These are phyloP conservation scores for Aurifilum marmelostoma DNA, from an alignment of 2,329 filamentous ascomycete genomes.

Conservation along the genomic window DNA sequence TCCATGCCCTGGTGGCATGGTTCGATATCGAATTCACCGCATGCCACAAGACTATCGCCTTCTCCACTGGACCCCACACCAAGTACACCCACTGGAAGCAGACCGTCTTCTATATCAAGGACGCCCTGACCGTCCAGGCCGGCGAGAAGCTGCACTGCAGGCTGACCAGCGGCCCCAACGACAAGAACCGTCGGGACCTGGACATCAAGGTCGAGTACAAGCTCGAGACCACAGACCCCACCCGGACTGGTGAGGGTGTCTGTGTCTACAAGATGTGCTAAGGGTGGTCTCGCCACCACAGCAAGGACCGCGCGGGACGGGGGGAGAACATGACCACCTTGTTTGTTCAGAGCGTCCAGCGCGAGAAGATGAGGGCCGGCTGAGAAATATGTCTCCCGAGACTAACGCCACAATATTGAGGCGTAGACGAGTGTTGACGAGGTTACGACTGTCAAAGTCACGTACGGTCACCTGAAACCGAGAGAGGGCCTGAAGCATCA, in stretches of 20 bases:
- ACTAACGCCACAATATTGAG: background rate
- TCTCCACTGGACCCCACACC: slow-evolving; percentile 95
- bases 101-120: slow-evolving; percentile 96
- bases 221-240: slow-evolving; percentile 75
- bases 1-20: slow-evolving; percentile 96
- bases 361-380: background rate
- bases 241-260: slow-evolving; percentile 67
- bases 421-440: background rate
- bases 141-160: slow-evolving; percentile 77
- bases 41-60: slow-evolving; percentile 96
- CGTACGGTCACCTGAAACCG: background rate
- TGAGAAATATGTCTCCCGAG: background rate
- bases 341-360: background rate
- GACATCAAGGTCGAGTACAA: slow-evolving; percentile 88
- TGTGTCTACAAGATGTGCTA: slow-evolving; percentile 83
- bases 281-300: slow-evolving; percentile 25
- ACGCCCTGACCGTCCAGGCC: slow-evolving; percentile 88
- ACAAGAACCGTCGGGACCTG: slow-evolving; percentile 91
- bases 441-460: background rate
- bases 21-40: slow-evolving; percentile 99
- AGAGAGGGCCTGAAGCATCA: background rate
- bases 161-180: slow-evolving; percentile 83
- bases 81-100: slow-evolving; percentile 99
- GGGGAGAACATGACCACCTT: background rate
- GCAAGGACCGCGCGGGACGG: background rate